These are phyloP conservation scores for Leishmania tropica DNA, from an alignment of 208 protist species.

Conservation along the genomic window DNA sequence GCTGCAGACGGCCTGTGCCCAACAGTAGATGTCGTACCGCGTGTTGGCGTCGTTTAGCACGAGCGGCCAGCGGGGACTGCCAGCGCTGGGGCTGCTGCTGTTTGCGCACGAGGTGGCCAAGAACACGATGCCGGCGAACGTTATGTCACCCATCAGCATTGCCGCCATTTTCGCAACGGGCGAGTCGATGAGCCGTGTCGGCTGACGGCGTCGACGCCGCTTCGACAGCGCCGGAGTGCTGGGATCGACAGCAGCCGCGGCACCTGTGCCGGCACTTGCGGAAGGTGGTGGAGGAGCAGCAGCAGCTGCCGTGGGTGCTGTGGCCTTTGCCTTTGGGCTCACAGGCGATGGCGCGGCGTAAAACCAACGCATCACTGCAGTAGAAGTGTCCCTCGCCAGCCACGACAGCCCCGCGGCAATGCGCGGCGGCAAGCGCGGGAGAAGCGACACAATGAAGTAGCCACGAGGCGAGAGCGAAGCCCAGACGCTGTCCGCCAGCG, in stretches of 20 bases:
- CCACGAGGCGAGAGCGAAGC: conserved; percentile 29
- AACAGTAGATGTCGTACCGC: conserved; percentile 30
- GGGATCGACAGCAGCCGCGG: background rate
- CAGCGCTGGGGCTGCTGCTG: background rate
- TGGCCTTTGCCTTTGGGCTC: background rate
- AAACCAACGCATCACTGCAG: conserved; percentile 16
- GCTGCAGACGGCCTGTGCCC: conserved; percentile 14
- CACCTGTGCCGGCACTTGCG: background rate
- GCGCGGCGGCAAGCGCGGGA: conserved; percentile 22
- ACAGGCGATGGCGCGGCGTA: conserved; percentile 5
- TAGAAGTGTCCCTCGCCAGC: background rate
- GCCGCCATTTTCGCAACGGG: conserved; percentile 1
- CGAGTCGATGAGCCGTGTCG: background rate
- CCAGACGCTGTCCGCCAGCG: conserved; percentile 34
- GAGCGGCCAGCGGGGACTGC: conserved; percentile 3
- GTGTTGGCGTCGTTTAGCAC: conserved; percentile 11
- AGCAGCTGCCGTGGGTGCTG: background rate
- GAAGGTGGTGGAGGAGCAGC: background rate
- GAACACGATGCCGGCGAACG: conserved; percentile 14
- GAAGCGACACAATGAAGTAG: conserved; percentile 27
- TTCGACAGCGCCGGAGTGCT: background rate
- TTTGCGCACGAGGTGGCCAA: conserved; percentile 12
- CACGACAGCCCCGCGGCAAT: conserved; percentile 4
- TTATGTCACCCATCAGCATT: conserved; percentile 13
- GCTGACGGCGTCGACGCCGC: background rate